These are phyloP conservation scores for Fusarium sp. DNA, from an alignment of 2,329 filamentous ascomycete genomes.

Conservation along the genomic window DNA sequence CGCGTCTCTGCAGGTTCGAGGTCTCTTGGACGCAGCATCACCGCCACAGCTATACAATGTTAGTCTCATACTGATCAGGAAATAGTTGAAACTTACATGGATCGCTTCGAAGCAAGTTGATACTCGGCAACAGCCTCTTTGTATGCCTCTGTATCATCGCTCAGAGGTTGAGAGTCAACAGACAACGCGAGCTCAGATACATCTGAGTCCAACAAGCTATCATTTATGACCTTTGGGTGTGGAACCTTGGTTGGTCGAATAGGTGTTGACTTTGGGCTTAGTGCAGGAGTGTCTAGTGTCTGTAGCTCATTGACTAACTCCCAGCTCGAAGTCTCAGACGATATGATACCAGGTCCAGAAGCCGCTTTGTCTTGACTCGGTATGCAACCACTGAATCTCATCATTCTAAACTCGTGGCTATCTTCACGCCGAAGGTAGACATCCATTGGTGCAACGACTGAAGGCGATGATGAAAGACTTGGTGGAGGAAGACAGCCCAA, in stretches of 20 bases:
- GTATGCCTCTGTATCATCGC: background rate
- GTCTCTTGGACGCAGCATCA: background rate
- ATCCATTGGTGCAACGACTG: conserved; percentile 20
- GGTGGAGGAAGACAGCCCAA: conserved; percentile 20
- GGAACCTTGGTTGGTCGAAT: accelerated
- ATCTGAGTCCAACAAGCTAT: background rate
- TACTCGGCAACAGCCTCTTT: background rate
- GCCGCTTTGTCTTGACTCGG: background rate
- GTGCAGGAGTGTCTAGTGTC: background rate
- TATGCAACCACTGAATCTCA: background rate
- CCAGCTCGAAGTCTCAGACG: conserved; percentile 13
- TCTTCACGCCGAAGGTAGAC: conserved; percentile 32
- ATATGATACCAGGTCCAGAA: background rate
- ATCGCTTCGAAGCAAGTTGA: background rate
- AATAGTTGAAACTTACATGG: background rate
- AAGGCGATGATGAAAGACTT: conserved; percentile 5
- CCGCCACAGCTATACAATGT: background rate
- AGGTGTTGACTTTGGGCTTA: background rate
- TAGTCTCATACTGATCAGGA: background rate
- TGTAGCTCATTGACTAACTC: background rate
- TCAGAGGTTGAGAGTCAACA: background rate
- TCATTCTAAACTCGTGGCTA: conserved; percentile 17
- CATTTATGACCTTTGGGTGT: no score
- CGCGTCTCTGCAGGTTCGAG: background rate
- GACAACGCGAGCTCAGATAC: conserved; percentile 20